Conservation (phyloP, 2,329 filamentous ascomycete species). For the Madurella mycetomatis region DNA sequence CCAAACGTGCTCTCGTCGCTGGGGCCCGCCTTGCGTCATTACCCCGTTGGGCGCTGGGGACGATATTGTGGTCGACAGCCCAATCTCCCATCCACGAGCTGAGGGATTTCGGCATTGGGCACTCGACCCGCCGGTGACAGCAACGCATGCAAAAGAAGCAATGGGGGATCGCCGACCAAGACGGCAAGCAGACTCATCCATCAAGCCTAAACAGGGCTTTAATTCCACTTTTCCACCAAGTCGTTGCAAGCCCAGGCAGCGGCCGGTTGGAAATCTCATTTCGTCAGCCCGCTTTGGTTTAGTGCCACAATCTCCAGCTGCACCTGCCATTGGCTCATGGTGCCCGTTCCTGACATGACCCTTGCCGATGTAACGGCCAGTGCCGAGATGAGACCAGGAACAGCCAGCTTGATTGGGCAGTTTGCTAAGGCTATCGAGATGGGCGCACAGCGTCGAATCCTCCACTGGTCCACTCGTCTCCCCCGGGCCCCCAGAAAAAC, state of each 20-base stretch:
- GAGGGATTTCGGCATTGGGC: too few relatives aligned
- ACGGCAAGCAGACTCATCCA: background rate
- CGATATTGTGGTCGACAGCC: constrained; percentile 1
- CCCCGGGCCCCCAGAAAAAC: constrained; percentile 13
- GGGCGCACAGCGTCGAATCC: constrained; percentile 13
- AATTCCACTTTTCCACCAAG: background rate
- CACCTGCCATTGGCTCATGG: constrained; percentile 19
- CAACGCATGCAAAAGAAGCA: background rate
- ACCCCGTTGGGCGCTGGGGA: too few relatives aligned
- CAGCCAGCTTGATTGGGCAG: constrained; percentile 22
- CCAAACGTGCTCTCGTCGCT: too few relatives aligned
- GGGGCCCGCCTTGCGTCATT: too few relatives aligned
- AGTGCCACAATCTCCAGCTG: constrained; percentile 18
- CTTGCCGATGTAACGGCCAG: constrained; percentile 18
- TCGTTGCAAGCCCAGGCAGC: background rate
- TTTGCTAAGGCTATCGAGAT: constrained; percentile 21
- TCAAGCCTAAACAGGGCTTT: background rate
- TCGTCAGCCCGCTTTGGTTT: constrained; percentile 14
- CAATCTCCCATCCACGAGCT: background rate
- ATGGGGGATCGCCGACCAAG: background rate
- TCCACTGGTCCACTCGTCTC: constrained; percentile 13
- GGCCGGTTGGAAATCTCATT: constrained; percentile 19
- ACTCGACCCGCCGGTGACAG: background rate
- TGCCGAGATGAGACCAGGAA: constrained; percentile 29
- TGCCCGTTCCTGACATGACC: constrained; percentile 19